A percentile compares a stretch with the other conserved stretches of the same genome.
Evolutionary conservation across 2,329 filamentous ascomycete genomes (phyloP).

Genomic region (Orbilia javanica): DNA sequence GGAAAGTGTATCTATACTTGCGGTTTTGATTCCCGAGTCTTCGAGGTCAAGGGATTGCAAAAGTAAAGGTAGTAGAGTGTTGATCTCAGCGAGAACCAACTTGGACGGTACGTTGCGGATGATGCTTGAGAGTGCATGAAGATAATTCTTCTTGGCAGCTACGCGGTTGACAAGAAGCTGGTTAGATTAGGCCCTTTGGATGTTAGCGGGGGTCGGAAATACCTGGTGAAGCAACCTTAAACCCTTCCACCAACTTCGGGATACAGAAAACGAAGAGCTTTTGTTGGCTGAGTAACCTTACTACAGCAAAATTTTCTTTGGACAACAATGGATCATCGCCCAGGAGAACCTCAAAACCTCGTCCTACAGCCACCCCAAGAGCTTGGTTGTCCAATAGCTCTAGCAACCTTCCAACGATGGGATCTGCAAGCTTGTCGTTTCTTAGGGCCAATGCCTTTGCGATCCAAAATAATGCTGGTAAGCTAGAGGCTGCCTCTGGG

Average conservation of each 20-base stretch:
- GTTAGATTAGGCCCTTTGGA: background rate
- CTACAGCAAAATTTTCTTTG: conserved; percentile 72
- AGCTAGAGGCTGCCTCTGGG: conserved; percentile 65
- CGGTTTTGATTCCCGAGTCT: conserved; percentile 69
- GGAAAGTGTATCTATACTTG: conserved; percentile 72
- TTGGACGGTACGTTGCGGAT: conserved; percentile 73
- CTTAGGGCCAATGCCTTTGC: conserved; percentile 72
- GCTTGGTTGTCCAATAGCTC: conserved; percentile 64
- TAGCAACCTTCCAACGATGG: conserved; percentile 57
- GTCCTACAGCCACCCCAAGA: conserved; percentile 70
- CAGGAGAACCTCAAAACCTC: conserved; percentile 73
- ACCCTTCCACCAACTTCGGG: conserved; percentile 67
- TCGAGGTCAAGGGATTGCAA: conserved; percentile 74
- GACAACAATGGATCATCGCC: conserved; percentile 73
- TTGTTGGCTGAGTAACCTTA: conserved; percentile 75
- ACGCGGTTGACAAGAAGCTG: background rate
- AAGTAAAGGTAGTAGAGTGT: conserved; percentile 72
- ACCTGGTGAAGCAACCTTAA: conserved; percentile 66
- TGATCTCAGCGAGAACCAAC: conserved; percentile 73
- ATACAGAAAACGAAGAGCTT: conserved; percentile 73
- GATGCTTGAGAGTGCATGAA: conserved; percentile 74
- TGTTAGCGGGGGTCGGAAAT: background rate
- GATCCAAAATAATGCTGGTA: conserved; percentile 73
- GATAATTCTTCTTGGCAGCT: conserved; percentile 72
- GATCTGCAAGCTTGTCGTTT: conserved; percentile 59